Conservation (phyloP, 441 rosid genomes). For the Pelargonium citronellum region DNA sequence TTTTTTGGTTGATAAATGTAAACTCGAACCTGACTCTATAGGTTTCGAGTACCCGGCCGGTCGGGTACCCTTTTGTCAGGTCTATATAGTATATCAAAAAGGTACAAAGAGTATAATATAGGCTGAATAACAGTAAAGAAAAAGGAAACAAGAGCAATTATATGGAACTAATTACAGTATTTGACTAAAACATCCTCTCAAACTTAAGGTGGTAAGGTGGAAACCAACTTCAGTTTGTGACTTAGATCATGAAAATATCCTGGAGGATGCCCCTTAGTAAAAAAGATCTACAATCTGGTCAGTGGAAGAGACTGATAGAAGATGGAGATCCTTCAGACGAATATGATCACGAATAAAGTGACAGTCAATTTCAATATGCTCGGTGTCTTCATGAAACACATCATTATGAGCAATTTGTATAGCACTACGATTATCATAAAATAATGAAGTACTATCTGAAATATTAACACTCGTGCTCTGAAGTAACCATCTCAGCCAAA, state of each 20-base stretch:
- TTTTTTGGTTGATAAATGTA: too few relatives aligned
- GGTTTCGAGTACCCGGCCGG: too few relatives aligned
- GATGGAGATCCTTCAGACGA: not conserved
- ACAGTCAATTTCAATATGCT: not conserved
- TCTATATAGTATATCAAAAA: too few relatives aligned
- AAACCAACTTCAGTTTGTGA: not conserved
- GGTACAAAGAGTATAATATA: too few relatives aligned
- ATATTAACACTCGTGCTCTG: not conserved
- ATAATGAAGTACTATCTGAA: not conserved
- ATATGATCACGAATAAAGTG: constrained; percentile 7
- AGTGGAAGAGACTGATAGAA: not conserved
- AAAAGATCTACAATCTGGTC: constrained; percentile 1
- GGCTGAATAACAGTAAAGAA: too few relatives aligned
- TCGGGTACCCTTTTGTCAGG: too few relatives aligned
- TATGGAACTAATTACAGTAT: too few relatives aligned
- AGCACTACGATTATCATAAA: not conserved
- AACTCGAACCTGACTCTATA: too few relatives aligned
- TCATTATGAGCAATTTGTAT: not conserved
- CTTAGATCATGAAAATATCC: not conserved
- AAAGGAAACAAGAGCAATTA: too few relatives aligned
- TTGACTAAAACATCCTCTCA: not conserved
- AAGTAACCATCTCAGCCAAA: not conserved
- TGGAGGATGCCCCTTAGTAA: not conserved
- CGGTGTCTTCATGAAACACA: not conserved
- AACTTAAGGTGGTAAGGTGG: not conserved